Evolutionary conservation across 2,329 filamentous ascomycete genomes (phyloP).

Genomic region (Mycosphaerelloides madeirae): DNA sequence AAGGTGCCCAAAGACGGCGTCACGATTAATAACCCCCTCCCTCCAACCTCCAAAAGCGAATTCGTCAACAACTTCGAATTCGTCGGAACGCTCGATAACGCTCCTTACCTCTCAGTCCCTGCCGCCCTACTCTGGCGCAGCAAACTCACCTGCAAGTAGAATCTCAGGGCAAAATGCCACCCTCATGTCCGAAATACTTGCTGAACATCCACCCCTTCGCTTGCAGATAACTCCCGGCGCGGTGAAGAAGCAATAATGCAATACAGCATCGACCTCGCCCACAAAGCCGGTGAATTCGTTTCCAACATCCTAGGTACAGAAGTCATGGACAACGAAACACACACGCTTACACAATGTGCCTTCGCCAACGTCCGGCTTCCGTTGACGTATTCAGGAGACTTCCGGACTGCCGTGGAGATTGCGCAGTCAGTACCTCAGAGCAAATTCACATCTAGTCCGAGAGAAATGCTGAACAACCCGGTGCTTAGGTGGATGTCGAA

Average conservation of each 20-base stretch:
- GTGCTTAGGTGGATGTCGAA: slow-evolving; percentile 35
- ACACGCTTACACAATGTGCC: slow-evolving; percentile 60
- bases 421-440: slow-evolving; percentile 23
- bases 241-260: slow-evolving; percentile 65
- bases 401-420: slow-evolving; percentile 34
- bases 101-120: slow-evolving; percentile 65
- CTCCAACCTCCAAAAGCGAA: slow-evolving; percentile 46
- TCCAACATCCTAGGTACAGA: slow-evolving; percentile 64
- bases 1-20: slow-evolving; percentile 34
- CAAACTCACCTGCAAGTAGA: slow-evolving; percentile 23
- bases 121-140: slow-evolving; percentile 65
- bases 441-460: not conserved
- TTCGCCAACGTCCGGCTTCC: slow-evolving; percentile 73
- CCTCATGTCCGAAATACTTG: no score
- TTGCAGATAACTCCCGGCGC: slow-evolving; percentile 46
- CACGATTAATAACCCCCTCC: slow-evolving; percentile 36
- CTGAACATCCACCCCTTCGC: no score
- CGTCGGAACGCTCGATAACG: slow-evolving; percentile 68
- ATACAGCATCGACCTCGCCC: slow-evolving; percentile 61
- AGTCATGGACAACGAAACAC: slow-evolving; percentile 62
- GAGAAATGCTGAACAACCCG: slow-evolving; percentile 1
- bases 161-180: no score
- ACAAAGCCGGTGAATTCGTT: slow-evolving; percentile 56
- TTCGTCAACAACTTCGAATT: slow-evolving; percentile 63
- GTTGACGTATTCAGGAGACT: slow-evolving; percentile 41